Conservation (phyloP, 2,329 filamentous ascomycete species). For the Periconia sp. region DNA sequence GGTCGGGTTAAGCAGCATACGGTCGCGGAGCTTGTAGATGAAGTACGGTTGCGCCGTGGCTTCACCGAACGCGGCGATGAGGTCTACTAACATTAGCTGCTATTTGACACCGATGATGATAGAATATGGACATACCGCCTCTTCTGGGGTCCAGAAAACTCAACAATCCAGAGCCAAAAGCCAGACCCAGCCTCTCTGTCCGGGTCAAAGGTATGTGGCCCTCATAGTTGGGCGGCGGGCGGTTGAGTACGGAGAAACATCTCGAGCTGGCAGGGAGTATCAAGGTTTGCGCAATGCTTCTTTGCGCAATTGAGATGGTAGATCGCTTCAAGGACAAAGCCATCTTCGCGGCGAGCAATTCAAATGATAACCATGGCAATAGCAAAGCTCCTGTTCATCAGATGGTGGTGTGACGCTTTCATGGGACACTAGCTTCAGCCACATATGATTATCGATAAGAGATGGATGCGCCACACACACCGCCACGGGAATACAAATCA, state of each 20-base stretch:
- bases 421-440: slow-evolving; percentile 7
- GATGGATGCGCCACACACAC: background rate
- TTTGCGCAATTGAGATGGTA: slow-evolving; percentile 1
- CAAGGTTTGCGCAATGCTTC: slow-evolving; percentile 4
- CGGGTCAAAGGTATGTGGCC: slow-evolving; percentile 87
- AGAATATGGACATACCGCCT: slow-evolving; percentile 57
- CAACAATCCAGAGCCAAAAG: slow-evolving; percentile 61
- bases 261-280: slow-evolving; percentile 38
- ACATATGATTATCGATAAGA: slow-evolving; percentile 20
- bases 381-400: background rate
- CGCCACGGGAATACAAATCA: background rate
- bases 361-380: background rate
- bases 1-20: slow-evolving; percentile 82
- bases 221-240: slow-evolving; percentile 83
- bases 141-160: slow-evolving; percentile 74
- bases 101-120: background rate
- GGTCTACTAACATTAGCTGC: slow-evolving; percentile 57
- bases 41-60: slow-evolving; percentile 94
- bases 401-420: slow-evolving; percentile 1
- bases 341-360: slow-evolving; percentile 10
- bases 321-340: slow-evolving; percentile 13
- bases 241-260: slow-evolving; percentile 78
- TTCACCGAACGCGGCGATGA: slow-evolving; percentile 93
- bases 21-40: slow-evolving; percentile 85
- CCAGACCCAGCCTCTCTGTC: slow-evolving; percentile 73